A percentile compares a stretch with the other conserved stretches of the same genome.
Conservation (phyloP, 768 basidiomycete genomes). For the Mycena metata region DNA sequence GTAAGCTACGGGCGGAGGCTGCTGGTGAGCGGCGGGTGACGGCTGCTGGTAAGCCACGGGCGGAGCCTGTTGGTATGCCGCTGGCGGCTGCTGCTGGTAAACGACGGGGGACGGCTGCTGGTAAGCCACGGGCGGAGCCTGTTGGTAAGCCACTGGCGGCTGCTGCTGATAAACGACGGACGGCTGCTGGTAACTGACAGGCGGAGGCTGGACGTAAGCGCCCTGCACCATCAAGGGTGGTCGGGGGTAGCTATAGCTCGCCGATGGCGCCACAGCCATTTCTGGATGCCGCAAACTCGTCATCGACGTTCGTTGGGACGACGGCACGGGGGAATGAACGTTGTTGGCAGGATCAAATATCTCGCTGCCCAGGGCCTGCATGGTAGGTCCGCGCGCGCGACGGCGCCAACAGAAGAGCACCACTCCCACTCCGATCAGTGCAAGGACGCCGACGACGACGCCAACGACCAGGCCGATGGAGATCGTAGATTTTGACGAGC, state of each 20-base stretch:
- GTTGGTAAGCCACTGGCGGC: too few species aligned
- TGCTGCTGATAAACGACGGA: background rate
- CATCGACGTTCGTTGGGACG: constrained; percentile 24
- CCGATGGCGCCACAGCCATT: constrained; percentile 8
- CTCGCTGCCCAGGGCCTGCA: background rate
- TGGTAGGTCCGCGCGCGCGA: background rate
- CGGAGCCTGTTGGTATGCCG: too few species aligned
- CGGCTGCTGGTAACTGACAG: constrained; percentile 1
- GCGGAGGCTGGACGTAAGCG: background rate
- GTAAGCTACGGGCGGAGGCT: too few species aligned
- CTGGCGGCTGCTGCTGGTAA: too few species aligned
- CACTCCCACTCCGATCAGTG: constrained; percentile 1
- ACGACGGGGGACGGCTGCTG: too few species aligned
- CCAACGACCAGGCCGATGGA: constrained; percentile 3
- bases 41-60: too few species aligned
- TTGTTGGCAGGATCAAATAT: constrained; percentile 3
- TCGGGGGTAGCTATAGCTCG: too few species aligned
- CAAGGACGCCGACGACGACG: constrained; percentile 4
- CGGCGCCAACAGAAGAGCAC: constrained; percentile 28
- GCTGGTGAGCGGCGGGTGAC: too few species aligned
- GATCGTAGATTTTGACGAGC: background rate
- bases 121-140: too few species aligned
- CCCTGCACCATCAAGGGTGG: background rate
- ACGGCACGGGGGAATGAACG: background rate
- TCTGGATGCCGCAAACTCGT: constrained; percentile 18